Evolutionary conservation across 164 flowering plant species (phyloP), one percentile per base, ranked within the genome.

Genomic region (Brasenia schreberi): DNA sequence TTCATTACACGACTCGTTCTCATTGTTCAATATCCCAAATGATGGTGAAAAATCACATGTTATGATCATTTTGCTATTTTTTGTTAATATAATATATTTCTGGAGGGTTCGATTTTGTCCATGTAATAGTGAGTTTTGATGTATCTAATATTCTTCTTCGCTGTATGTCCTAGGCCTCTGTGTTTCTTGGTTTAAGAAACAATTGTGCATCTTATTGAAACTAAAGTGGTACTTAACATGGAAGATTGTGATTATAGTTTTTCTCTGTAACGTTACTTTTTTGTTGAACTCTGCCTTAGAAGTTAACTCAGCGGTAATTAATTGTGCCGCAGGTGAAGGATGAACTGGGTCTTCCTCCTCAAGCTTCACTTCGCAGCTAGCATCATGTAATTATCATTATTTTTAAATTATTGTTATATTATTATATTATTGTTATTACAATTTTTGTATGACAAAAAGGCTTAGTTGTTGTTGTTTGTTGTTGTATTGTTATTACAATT

Each of bases 291-390:
- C 7, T 2, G 2, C 1, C 2, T 23, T 23, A 2, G 53, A 4
- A 44, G 52, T 44, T 44, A 6, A 44, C 52, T 44, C 10, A 44
- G 52, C 10, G 52, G 10, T 6, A 10, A 44, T 44, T 44, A 1
- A 44, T 10, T 44, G 19, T 43, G 69, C 61, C 42, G 64, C 88
- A 92, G 96, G 86, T 78, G 64, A 96, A 86, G 73, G 96, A 92
- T 72, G 96, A 88, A 72, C 69, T 79, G 58, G 96, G 96, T 27
- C 77, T 90, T 63, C 93, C 96, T 45, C 98, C 95, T 69, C 84
- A 73, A 45, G 96, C 96, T 63, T 83, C 96, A 5, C 64, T 89
- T 67, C 96, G 98, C 44, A 84, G 83, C 71, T 92, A 78, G 67
- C 62, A 17, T 66, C 61, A 19, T 44, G n/a, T n/a, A n/a, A n/a